These are phyloP conservation scores for Vanrija sp. DNA, from an alignment of 1,284 basidiomycete genomes.

Conservation along the genomic window DNA sequence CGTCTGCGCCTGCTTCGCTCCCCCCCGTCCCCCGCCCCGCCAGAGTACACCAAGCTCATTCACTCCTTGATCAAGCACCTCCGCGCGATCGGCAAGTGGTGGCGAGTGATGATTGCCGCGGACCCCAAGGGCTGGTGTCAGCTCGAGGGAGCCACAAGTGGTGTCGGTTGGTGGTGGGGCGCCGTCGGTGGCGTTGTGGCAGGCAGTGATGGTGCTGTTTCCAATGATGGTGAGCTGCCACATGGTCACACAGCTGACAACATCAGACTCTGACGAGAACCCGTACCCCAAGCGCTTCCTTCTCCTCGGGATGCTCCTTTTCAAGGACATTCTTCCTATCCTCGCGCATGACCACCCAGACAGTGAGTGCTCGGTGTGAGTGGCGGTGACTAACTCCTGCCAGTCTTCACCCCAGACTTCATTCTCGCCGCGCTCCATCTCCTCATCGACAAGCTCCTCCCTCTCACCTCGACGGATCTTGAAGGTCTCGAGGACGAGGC, in stretches of 20 bases:
- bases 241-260: background rate
- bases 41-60: conserved; percentile 26
- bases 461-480: conserved; percentile 70
- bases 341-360: conserved; percentile 41
- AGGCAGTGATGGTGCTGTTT: conserved; percentile 40
- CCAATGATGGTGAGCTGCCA: conserved; percentile 39
- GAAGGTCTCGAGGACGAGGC: conserved; percentile 76
- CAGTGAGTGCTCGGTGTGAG: conserved; percentile 25
- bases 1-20: conserved; percentile 32
- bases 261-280: conserved; percentile 30
- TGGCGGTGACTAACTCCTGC: background rate
- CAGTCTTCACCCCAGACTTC: conserved; percentile 69
- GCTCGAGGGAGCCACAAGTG: conserved; percentile 36
- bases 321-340: conserved; percentile 62
- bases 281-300: conserved; percentile 58
- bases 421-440: conserved; percentile 72
- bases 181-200: conserved; percentile 46
- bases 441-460: conserved; percentile 75
- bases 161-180: conserved; percentile 50
- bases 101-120: conserved; percentile 43
- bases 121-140: conserved; percentile 47
- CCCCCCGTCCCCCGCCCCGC: conserved; percentile 6
- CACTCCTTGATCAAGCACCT: conserved; percentile 42
- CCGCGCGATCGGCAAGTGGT: conserved; percentile 47
- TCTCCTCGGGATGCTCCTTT: conserved; percentile 79